Evolutionary conservation across 2,329 filamentous ascomycete genomes (phyloP), one percentile per base, ranked within the genome.

Genomic region (Pyricularia pennisetigena): DNA sequence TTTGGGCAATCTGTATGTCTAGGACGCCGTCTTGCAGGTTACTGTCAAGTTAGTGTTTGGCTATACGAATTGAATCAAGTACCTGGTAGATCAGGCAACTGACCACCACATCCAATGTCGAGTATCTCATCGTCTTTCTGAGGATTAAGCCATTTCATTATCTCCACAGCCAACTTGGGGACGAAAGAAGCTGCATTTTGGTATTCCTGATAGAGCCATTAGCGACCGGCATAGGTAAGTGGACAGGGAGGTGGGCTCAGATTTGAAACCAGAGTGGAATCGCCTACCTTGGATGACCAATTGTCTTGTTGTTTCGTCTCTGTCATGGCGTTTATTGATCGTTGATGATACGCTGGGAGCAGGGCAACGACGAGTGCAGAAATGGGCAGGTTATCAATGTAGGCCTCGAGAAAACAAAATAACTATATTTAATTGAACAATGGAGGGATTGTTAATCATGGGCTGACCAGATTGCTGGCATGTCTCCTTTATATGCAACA

Each of bases 61-160:
- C 26, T 10, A 64, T 16, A 64, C n/a, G 29, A 30, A 30, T 12
- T 12, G 9, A 64, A 29, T 14, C 2, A 29, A 20, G 28, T 23
- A 35, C 28, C 20, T 35, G 62, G 20, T 35, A 10, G 30, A 23
- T 3, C 30, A 12, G 16, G 7, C 28, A 65, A 12, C 64, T 16
- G 7, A 86, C 85, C 87, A 62, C 88, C 88, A 71, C 88, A 90
- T 16, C 88, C 88, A 67, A 90, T 77, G 71, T 90, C 88, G 1
- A 90, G 78, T 26, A 90, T 81, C 20, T 78, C 74, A 73, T 90
- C 87, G 70, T 85, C 82, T 30, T 82, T 79, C 69, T 86, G 80
- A 0, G 87, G 81, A 71, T 88, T 82, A 0, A 90, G 79, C 82
- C 86, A 89, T 64, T 80, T 75, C 12, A 88, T 72, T 5, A 90